Evolutionary conservation across 2,329 filamentous ascomycete species (phyloP).

Genomic region (Pyrenochaeta sp.): DNA sequence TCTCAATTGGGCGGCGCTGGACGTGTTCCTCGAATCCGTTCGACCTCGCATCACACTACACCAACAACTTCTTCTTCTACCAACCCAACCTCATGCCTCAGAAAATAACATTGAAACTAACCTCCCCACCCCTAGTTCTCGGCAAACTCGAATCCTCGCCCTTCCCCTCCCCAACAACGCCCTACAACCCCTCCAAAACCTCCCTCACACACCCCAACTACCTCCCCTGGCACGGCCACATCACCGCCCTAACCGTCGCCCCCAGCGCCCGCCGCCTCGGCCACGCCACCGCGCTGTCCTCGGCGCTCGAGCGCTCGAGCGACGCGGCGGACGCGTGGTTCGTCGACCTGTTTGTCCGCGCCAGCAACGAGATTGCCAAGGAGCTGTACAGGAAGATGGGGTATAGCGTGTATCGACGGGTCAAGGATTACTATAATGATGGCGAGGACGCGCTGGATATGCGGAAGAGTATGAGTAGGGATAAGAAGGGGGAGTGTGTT

Average conservation of each 20-base stretch:
- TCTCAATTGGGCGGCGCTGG: no score
- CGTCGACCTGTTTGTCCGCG: constrained; percentile 91
- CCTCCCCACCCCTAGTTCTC: constrained; percentile 70
- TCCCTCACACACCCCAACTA: constrained; percentile 66
- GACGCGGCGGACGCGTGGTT: constrained; percentile 91
- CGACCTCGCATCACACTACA: no score
- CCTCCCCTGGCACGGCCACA: constrained; percentile 99
- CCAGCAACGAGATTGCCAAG: constrained; percentile 87
- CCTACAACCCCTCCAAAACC: constrained; percentile 67
- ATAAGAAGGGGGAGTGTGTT: constrained; percentile 77
- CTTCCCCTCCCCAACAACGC: constrained; percentile 76
- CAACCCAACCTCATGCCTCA: background rate
- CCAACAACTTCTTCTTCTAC: no score
- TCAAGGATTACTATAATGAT: constrained; percentile 92
- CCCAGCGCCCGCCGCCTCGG: constrained; percentile 85
- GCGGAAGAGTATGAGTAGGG: constrained; percentile 87
- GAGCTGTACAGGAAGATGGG: constrained; percentile 89
- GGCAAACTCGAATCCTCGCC: constrained; percentile 86
- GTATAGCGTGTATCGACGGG: constrained; percentile 85
- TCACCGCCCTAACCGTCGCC: constrained; percentile 92
- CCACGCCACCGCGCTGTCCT: constrained; percentile 82
- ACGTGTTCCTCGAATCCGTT: no score
- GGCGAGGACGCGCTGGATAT: constrained; percentile 98
- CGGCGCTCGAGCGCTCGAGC: constrained; percentile 81
- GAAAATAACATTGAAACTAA: background rate